Base-by-base conservation (phyloP, 441 rosid species). In the Raphanus hybrid region DNA sequence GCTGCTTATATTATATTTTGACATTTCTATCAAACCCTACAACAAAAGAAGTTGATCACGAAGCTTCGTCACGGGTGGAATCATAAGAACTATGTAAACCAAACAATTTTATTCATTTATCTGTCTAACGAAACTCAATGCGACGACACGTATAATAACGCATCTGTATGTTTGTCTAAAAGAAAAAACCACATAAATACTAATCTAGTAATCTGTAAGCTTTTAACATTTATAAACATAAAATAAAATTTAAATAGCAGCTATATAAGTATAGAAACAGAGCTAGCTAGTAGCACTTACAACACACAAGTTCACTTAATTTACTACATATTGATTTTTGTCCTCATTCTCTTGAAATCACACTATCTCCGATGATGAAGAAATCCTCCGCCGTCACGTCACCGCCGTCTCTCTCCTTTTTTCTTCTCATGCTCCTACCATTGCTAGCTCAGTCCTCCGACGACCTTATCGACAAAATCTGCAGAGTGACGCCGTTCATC, bases 401-500 rank as follows among this genome's bases (percentile, higher is more conserved):
- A 57, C 55, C 71, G 8, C 61, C 20, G n/a, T 68, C 26, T 73
- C 67, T 67, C 76, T 67, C 52, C 67, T 7, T 73, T 52, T 75
- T 10, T 4, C 77, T 73, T 77, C 74, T 48, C 63, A 54, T 8
- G 1, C 79, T 78, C 1, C 48, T 78, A 3, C 5, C 67, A n/a
- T 74, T 71, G 16, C 54, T 39, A 73, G 63, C 64, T 14, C 78
- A 62, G n/a, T 70, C 78, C 32, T 66, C 80, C 71, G 74, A 58
- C 61, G 86, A 86, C 68, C 70, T 91, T 0, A 79, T 93, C 70
- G 75, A 85, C 18, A 73, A 68, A 76, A 88, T 87, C 18, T 90
- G 97, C 87, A 82, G 82, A 64, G 83, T 82, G 65, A 93, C 96
- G 14, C 98, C 97, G 3, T 89, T 90, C 55, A 78, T 67, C 37